Evolutionary conservation across 208 protist genomes (phyloP), one percentile per base, ranked within the genome.

Genomic region (Naegleria lovaniensis): DNA sequence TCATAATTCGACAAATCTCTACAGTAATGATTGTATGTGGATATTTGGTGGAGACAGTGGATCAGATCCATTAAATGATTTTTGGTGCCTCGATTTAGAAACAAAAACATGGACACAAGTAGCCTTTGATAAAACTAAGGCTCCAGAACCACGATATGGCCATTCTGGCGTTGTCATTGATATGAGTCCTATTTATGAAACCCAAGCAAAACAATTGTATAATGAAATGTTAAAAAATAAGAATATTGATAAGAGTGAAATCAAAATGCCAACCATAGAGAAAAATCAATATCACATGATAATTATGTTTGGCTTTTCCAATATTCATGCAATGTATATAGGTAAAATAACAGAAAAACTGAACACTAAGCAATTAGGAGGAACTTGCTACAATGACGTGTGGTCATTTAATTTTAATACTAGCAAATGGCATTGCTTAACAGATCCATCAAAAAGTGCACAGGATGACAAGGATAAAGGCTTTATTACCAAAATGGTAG

Each of bases 311-410:
- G 67, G 67, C 19, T 79, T 79, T 79, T 79, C 67, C 19, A 79
- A 79, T 79, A 79, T 79, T 79, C 67, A 79, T 79, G 67, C 67
- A 79, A 79, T 79, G 67, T 79, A 79, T 79, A 79, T 79, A 79
- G 67, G 67, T 36, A 79, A 79, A 79, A 79, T 79, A 79, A 85
- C 36, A 29, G 40, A 39, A 39, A 43, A 16, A 39, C 29, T 85
- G 0, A 85, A 85, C 15, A 85, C 39, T 48, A 48, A 85, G 15
- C 6, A 48, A 19, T 19, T 48, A 29, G 40, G 83, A 43, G 83
- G 83, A 39, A 48, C 40, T 48, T 48, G 83, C 41, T 85, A 48
- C 25, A 85, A 85, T 16, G 83, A 85, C 25, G 29, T 85, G 16
- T 85, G 83, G 83, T 25, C 83, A 39, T 85, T 48, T 48, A 51